phyloP scores from a whole-genome alignment of 768 basidiomycete species.

The Lactarius sp. region DNA sequence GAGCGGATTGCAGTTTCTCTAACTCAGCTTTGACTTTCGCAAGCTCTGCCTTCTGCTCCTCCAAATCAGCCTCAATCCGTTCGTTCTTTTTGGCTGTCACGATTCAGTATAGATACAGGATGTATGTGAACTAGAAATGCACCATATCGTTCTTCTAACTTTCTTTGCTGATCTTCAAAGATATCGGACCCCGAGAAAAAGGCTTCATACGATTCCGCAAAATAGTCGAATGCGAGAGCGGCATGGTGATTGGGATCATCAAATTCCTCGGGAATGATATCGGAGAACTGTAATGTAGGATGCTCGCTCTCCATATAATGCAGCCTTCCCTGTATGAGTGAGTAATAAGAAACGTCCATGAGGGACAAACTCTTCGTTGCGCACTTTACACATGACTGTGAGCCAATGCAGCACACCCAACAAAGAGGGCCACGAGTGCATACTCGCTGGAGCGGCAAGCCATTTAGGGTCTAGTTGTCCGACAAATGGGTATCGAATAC shows the following conservation, averaged over 20 bases:
- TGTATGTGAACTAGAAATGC: slow-evolving; percentile 22
- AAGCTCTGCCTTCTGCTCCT: slow-evolving; percentile 48
- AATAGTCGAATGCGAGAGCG: slow-evolving; percentile 74
- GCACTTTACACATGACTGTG: slow-evolving; percentile 76
- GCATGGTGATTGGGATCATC: slow-evolving; percentile 68
- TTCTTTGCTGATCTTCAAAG: slow-evolving; percentile 64
- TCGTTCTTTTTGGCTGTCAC: slow-evolving; percentile 64
- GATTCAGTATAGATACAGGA: not conserved
- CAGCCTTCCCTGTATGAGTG: slow-evolving; percentile 29
- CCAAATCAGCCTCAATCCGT: slow-evolving; percentile 57
- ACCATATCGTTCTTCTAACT: slow-evolving; percentile 77
- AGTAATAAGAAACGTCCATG: slow-evolving; percentile 2
- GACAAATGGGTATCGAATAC: slow-evolving; percentile 76
- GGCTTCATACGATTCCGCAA: slow-evolving; percentile 56
- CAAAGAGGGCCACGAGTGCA: slow-evolving; percentile 88
- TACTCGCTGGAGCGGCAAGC: slow-evolving; percentile 81
- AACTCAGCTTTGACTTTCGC: slow-evolving; percentile 47
- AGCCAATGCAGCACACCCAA: slow-evolving; percentile 92
- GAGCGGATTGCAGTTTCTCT: slow-evolving; percentile 55
- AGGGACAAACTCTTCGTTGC: slow-evolving; percentile 23
- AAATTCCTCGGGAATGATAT: slow-evolving; percentile 66
- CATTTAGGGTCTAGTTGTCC: slow-evolving; percentile 79
- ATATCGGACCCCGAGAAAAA: slow-evolving; percentile 67
- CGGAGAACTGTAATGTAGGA: slow-evolving; percentile 60
- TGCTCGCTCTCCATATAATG: slow-evolving; percentile 58